Evolutionary conservation across 768 basidiomycete genomes (phyloP).

Genomic region (Rhodocollybia butyracea): DNA sequence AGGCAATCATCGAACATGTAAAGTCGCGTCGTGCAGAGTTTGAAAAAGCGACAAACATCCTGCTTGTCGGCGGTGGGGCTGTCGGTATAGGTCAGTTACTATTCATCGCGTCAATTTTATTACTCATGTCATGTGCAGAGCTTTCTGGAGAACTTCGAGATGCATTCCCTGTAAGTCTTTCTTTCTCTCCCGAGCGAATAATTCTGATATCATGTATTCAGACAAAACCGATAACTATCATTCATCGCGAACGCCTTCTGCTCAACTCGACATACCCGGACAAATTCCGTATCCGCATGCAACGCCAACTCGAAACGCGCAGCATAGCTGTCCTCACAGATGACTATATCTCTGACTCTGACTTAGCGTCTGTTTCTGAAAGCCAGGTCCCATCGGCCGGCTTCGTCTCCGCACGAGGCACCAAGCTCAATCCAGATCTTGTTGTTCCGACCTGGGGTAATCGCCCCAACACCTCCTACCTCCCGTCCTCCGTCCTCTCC

Average conservation of each 20-base stretch:
- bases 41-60: conserved; percentile 37
- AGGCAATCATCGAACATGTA: conserved; percentile 17
- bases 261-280: conserved; percentile 42
- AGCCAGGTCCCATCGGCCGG: conserved; percentile 13
- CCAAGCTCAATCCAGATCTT: conserved; percentile 36
- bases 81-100: conserved; percentile 42
- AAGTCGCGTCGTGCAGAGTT: conserved; percentile 31
- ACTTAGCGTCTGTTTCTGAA: conserved; percentile 24
- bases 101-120: background rate
- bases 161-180: conserved; percentile 18
- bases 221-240: conserved; percentile 31
- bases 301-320: conserved; percentile 27
- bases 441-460: conserved; percentile 25
- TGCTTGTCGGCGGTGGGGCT: conserved; percentile 56
- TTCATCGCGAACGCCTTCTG: conserved; percentile 39
- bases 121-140: conserved; percentile 15
- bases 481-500: conserved; percentile 31
- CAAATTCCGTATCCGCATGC: conserved; percentile 38
- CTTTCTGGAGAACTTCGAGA: conserved; percentile 20
- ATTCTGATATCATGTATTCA: background rate
- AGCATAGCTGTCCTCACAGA: conserved; percentile 32
- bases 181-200: background rate
- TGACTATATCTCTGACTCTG: conserved; percentile 37
- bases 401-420: conserved; percentile 35
- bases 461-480: conserved; percentile 33